Base-by-base conservation (phyloP, 805 yeast species). In the Saturnispora sekii region DNA sequence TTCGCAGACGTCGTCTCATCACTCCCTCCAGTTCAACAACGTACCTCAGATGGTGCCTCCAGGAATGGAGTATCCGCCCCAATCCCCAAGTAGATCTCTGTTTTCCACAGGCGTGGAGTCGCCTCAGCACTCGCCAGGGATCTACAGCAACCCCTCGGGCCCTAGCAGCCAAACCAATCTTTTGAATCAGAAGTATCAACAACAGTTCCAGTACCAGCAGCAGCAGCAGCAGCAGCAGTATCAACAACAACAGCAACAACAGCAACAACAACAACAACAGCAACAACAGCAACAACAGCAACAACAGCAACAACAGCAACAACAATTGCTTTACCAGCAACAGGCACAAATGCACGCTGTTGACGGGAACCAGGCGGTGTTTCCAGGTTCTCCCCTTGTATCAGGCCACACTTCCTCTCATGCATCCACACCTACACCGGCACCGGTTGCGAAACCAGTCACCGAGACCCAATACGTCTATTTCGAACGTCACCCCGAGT, bases 401-500 rank as follows among this genome's bases (percentile, higher is more conserved):
- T 21, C 26, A 5, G 26, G 26, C 8, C 26, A 3, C 26, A 21
- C 26, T 2, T 21, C 26, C 26, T 21, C 26, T 5, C 26, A 21
- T 21, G 26, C 26, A 21, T 21, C 26, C 5, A 21, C 26, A 21
- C 29, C 47, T 40, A 17, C 34, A 17, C 10, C 46, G 21, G 28
- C 38, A 35, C 14, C 31, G 12, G 38, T 33, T 14, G 12, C 41
- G 3, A 14, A 16, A 10, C 2, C 32, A 5, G 11, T 12, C 10
- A 45, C 41, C 26, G 41, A 39, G 10, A 56, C 60, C 9, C 78
- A 77, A 46, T 79, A 80, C 53, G 84, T 81, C 49, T 73, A 77
- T 54, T 83, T 88, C 64, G 87, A 81, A 53, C 74, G 96, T 47
- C 87, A 84, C 55, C 96, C 96, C 1, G 88, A 83, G 51, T 65